Evolutionary conservation across 1,139 yeast genomes (phyloP), one percentile per base, ranked within the genome.

Genomic region (Geotrichum macrosporum): DNA sequence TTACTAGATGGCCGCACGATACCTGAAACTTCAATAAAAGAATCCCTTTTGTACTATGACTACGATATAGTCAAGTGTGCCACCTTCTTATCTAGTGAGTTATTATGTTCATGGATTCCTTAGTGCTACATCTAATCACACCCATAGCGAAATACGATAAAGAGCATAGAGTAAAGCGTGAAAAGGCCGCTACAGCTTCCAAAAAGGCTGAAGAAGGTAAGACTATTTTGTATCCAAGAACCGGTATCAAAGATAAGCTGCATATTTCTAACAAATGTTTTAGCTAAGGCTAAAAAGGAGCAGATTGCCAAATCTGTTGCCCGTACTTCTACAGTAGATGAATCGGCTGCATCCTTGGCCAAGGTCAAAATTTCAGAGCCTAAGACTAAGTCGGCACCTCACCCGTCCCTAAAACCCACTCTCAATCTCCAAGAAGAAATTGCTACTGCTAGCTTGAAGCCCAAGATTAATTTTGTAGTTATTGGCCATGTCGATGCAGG

Each of bases 401-500:
- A 30, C 21, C 49, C 45, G 4, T 31, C 38, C 3, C 35, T 46
- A 19, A 41, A 41, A 20, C 49, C 49, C 9, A 46, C 26, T 2
- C 32, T 46, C 13, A 44, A 46, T 26, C 32, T 46, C 10, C 22
- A 35, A 10, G 24, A 35, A 15, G 49, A 41, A 36, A 46, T 46
- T 15, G 32, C 43, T 18, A 20, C 29, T 4, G n/a, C 38, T 10
- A 32, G 21, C 9, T 32, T 35, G 10, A 40, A 41, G 26, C 49
- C 49, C 9, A 21, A 35, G 19, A 32, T 41, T 22, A 39, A 42
- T 16, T 84, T 86, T 63, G 95, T 87, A 24, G 94, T 87, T 3
- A 80, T 67, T 49, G 98, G 99, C 2, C 98, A 94, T 68, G 97
- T 94, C 16, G 99, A 94, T 68, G 95, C 97, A 0, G 99, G 99